Evolutionary conservation across 148 eudicot species (phyloP), one percentile per base, ranked within the genome.

Genomic region (Silene conica): DNA sequence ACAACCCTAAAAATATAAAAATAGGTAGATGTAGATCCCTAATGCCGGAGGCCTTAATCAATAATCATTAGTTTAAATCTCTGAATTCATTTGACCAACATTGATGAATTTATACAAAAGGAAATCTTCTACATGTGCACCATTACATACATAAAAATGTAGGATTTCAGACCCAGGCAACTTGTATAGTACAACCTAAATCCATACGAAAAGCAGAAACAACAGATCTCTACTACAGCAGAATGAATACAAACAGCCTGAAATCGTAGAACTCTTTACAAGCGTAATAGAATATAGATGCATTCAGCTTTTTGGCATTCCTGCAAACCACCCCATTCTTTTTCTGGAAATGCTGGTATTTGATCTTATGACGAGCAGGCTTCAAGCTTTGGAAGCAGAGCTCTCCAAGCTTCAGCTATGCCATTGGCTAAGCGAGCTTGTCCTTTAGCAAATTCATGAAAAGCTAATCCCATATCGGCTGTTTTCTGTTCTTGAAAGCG

Each of bases 401-500:
- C 87, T 80, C 92, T 82, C 99, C 99, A 95, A 4, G 91, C 99
- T 41, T 85, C 93, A 21, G 97, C 99, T 20, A 95, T 83, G 80
- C 86, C 82, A 48, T 83, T 89, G 19, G 97, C 92, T 67, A 95
- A 80, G 34, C 76, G 92, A 23, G 99, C 96, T 73, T 95, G 99
- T 62, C 99, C 99, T 85, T 92, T 90, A 1, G 99, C 97, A 69
- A 95, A 90, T 83, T 95, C 97, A 73, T 95, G 99, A 76, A 95
- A 95, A n/a, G 97, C 99, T 22, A 83, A 71, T 68, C 99, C 99
- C 88, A 95, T 79, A 59, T 95, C 99, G 14, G 79, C 59, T 14
- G 99, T 95, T 78, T 90, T 95, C 78, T 95, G 91, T 73, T 95
- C 97, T 84, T 95, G 99, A 66, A 92, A 95, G 19, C 88, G 87